Conservation (phyloP, 345 rosid genomes). For the Camelina neglecta region DNA sequence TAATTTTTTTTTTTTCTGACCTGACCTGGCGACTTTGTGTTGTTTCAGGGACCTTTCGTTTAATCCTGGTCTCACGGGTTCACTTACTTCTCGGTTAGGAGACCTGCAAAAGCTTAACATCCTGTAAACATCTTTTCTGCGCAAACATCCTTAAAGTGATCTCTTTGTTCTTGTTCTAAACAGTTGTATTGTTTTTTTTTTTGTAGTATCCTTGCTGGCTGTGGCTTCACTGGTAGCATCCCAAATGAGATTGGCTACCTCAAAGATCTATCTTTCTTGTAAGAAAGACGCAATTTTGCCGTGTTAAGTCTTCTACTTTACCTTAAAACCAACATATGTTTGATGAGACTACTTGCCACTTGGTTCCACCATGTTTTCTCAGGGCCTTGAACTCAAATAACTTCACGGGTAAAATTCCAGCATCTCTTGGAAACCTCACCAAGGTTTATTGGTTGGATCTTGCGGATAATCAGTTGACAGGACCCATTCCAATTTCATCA, state of each 20-base stretch:
- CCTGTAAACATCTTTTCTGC: conserved; percentile 54
- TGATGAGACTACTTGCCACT: conserved; percentile 20
- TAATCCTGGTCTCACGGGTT: conserved; percentile 73
- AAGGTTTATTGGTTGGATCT: conserved; percentile 86
- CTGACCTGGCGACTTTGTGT: not conserved
- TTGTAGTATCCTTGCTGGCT: conserved; percentile 85
- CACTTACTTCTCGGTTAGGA: conserved; percentile 74
- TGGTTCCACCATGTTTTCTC: conserved; percentile 34
- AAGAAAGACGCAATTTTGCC: conserved; percentile 40
- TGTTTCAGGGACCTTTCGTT: conserved; percentile 82
- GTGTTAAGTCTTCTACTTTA: not conserved
- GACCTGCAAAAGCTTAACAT: conserved; percentile 77
- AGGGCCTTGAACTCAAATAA: conserved; percentile 98
- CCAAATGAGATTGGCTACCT: conserved; percentile 87
- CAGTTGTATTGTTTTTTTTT: conserved; percentile 15
- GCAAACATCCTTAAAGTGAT: not conserved
- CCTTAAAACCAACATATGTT: not conserved
- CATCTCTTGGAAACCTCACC: conserved; percentile 79
- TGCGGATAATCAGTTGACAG: conserved; percentile 84
- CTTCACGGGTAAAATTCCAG: conserved; percentile 77
- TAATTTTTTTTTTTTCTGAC: not conserved
- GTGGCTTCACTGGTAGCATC: conserved; percentile 83
- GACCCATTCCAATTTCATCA: conserved; percentile 74
- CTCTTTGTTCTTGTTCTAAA: not conserved
- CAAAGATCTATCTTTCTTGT: conserved; percentile 81